These are phyloP conservation scores for Botryotinia narcissicola DNA, from an alignment of 2,329 filamentous ascomycete species.

Conservation along the genomic window DNA sequence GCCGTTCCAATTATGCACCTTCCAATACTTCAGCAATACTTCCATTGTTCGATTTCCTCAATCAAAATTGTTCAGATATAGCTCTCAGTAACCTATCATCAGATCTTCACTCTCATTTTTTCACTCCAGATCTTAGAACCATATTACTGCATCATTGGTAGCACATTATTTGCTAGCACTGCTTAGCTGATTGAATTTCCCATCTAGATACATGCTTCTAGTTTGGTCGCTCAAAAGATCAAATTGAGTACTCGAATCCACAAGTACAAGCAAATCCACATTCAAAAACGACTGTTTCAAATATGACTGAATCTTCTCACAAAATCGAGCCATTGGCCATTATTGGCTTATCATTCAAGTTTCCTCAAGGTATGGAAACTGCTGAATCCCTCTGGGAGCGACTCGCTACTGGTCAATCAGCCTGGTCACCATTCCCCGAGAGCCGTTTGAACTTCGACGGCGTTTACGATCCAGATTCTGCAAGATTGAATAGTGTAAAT, in stretches of 20 bases:
- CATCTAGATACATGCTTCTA: neutral
- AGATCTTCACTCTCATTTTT: neutral
- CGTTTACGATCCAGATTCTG: constrained; percentile 42
- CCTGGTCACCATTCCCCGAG: constrained; percentile 34
- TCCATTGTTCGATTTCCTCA: neutral
- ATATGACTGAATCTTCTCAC: neutral
- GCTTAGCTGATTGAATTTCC: neutral
- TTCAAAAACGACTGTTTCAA: too few species aligned
- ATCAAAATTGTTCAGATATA: neutral
- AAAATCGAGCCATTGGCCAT: constrained; percentile 40
- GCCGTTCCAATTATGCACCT: neutral
- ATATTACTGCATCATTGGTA: neutral
- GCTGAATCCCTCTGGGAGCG: constrained; percentile 70
- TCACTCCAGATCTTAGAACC: neutral
- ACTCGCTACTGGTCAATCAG: constrained; percentile 69
- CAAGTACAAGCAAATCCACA: neutral
- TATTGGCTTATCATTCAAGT: constrained; percentile 51
- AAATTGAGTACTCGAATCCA: neutral
- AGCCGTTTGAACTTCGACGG: constrained; percentile 48
- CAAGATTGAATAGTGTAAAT: constrained; percentile 18
- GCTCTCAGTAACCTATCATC: neutral
- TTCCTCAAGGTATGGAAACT: constrained; percentile 48
- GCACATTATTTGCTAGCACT: neutral
- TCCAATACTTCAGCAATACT: neutral
- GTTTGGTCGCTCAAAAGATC: neutral